Evolutionary conservation across 2,329 filamentous ascomycete genomes (phyloP).

Genomic region (Curvularia verruculosa): DNA sequence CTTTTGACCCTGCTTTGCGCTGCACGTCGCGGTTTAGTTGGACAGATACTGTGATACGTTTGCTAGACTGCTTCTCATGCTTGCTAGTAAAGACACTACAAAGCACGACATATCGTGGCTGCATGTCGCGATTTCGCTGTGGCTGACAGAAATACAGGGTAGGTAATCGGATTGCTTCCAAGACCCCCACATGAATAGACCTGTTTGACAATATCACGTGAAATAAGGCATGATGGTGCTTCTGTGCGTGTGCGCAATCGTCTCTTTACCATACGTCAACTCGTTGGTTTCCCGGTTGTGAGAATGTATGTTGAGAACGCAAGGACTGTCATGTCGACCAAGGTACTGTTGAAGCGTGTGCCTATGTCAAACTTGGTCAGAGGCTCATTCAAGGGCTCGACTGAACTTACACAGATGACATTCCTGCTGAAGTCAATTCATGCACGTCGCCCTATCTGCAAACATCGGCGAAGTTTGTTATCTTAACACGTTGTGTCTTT

Average conservation of each 20-base stretch:
- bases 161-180: neutral
- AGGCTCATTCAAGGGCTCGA: no score
- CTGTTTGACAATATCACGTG: neutral
- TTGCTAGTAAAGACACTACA: slow-evolving; percentile 4
- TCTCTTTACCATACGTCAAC: neutral
- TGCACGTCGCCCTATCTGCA: no score
- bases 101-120: slow-evolving; percentile 29
- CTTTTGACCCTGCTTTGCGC: slow-evolving; percentile 10
- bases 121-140: slow-evolving; percentile 12
- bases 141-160: neutral
- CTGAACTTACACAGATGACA: no score
- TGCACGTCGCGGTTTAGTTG: slow-evolving; percentile 1
- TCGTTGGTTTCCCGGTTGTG: neutral
- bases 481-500: no score
- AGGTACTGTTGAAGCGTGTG: neutral
- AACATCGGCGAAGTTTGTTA: no score
- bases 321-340: neutral
- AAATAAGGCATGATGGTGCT: neutral
- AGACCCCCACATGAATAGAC: neutral
- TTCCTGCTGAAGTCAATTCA: no score
- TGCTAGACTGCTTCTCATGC: neutral
- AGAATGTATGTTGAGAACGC: neutral
- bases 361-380: neutral
- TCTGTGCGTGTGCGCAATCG: neutral
- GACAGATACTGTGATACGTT: slow-evolving; percentile 4